These are phyloP conservation scores for Hygrocybe punicea DNA, from an alignment of 768 basidiomycete genomes.

Conservation along the genomic window DNA sequence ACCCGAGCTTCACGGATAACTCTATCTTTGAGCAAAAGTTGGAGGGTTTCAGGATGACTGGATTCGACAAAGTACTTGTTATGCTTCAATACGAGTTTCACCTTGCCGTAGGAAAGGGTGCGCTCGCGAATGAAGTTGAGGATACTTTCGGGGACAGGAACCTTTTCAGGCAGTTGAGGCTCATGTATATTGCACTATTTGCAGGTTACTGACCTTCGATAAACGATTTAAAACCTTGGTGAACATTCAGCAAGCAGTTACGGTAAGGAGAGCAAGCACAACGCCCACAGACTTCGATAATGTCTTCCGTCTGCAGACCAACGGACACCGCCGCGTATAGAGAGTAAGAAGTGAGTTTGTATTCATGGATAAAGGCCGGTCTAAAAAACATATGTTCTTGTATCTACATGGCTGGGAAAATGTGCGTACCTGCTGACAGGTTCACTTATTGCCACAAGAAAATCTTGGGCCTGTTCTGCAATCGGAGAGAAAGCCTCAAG, in stretches of 20 bases:
- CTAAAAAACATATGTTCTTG: constrained; percentile 42
- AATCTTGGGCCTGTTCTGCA: constrained; percentile 97
- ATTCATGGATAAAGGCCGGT: constrained; percentile 98
- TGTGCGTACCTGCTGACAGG: constrained; percentile 90
- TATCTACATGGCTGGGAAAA: constrained; percentile 22
- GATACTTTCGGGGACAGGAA: constrained; percentile 88
- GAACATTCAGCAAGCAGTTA: constrained; percentile 29
- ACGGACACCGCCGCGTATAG: constrained; percentile 98
- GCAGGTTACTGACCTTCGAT: constrained; percentile 56
- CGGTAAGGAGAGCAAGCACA: constrained; percentile 25
- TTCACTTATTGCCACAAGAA: constrained; percentile 95
- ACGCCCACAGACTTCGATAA: constrained; percentile 78
- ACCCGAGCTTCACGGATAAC: constrained; percentile 83
- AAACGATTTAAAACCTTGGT: constrained; percentile 71
- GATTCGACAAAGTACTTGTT: constrained; percentile 98
- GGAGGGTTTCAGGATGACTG: constrained; percentile 88
- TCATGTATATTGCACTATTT: not conserved
- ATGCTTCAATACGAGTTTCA: constrained; percentile 95
- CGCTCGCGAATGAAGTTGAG: constrained; percentile 85
- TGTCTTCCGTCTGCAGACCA: constrained; percentile 95
- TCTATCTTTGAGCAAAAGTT: constrained; percentile 80
- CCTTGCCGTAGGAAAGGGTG: constrained; percentile 95
- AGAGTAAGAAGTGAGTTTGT: constrained; percentile 97
- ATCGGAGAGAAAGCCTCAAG: constrained; percentile 97
- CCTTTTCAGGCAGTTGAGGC: constrained; percentile 43